Evolutionary conservation across 805 yeast species (phyloP).

Genomic region (Saturnispora besseyi): DNA sequence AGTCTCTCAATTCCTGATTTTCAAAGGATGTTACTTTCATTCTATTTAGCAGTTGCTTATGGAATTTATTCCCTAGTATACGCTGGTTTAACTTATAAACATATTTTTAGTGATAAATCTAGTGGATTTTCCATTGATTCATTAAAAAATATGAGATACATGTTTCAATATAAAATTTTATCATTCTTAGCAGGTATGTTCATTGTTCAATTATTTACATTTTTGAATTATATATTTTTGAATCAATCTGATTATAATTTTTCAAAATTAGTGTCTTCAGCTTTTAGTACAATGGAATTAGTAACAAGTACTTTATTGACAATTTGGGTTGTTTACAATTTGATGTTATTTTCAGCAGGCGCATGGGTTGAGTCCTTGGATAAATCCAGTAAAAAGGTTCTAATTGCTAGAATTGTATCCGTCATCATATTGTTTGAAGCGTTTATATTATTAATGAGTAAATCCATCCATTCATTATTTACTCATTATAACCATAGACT

Average conservation of each 20-base stretch:
- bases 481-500: no score
- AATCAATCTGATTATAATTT: conserved; percentile 23
- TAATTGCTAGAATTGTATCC: not conserved
- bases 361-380: conserved; percentile 9
- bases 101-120: conserved; percentile 12
- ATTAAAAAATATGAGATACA: conserved; percentile 14
- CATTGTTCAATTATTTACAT: conserved; percentile 13
- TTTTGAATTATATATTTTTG: conserved; percentile 13
- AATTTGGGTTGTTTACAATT: conserved; percentile 26
- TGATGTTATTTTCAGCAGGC: conserved; percentile 25
- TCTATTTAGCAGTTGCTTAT: conserved; percentile 19
- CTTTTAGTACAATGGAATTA: conserved; percentile 17
- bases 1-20: conserved; percentile 23
- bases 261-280: conserved; percentile 14
- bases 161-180: conserved; percentile 23
- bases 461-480: no score
- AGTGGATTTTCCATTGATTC: conserved; percentile 16
- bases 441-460: not conserved
- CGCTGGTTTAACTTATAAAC: conserved; percentile 11
- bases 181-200: conserved; percentile 15
- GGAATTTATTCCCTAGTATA: conserved; percentile 10
- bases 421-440: not conserved
- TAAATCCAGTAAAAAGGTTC: not conserved
- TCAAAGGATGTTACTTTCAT: conserved; percentile 17
- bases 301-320: conserved; percentile 19